phyloP scores from a whole-genome alignment of 2,329 filamentous ascomycete species.

The Fusarium mangiferae region DNA sequence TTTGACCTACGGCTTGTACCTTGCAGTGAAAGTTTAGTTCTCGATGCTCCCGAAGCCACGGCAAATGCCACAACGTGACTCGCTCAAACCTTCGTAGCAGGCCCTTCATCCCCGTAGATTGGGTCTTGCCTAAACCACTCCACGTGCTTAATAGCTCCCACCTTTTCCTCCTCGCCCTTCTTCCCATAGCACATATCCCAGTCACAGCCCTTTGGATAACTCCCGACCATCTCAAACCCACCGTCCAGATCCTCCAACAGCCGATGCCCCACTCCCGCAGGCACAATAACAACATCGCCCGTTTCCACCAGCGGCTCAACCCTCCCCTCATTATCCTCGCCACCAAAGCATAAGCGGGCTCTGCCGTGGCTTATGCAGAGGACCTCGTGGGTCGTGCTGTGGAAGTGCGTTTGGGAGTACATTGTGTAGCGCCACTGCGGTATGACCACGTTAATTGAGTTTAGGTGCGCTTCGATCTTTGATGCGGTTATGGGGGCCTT shows the following conservation, averaged over 20 bases:
- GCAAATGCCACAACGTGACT: neutral
- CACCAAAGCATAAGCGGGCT: slow-evolving; percentile 73
- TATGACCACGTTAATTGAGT: slow-evolving; percentile 61
- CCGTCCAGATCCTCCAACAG: slow-evolving; percentile 65
- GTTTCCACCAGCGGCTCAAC: slow-evolving; percentile 65
- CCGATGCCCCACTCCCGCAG: slow-evolving; percentile 73
- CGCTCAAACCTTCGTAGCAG: neutral
- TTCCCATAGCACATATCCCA: slow-evolving; percentile 81
- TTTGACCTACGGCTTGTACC: neutral
- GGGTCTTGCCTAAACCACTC: slow-evolving; percentile 34
- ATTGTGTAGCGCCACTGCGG: slow-evolving; percentile 78
- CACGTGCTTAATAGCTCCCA: slow-evolving; percentile 10
- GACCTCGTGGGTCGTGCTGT: slow-evolving; percentile 74
- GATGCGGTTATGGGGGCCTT: slow-evolving; percentile 53
- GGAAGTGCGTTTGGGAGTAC: slow-evolving; percentile 74
- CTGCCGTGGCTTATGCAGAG: slow-evolving; percentile 67
- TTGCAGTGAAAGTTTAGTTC: neutral
- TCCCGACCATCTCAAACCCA: slow-evolving; percentile 74
- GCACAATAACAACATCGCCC: slow-evolving; percentile 73
- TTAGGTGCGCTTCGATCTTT: slow-evolving; percentile 66
- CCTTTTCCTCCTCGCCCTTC: slow-evolving; percentile 51
- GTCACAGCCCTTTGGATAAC: slow-evolving; percentile 65
- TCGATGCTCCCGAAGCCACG: neutral
- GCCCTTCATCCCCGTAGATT: slow-evolving; percentile 29
- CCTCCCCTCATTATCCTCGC: slow-evolving; percentile 66